phyloP scores from a whole-genome alignment of 495 filamentous ascomycete species.

The Aspergillus coremiiformis region DNA sequence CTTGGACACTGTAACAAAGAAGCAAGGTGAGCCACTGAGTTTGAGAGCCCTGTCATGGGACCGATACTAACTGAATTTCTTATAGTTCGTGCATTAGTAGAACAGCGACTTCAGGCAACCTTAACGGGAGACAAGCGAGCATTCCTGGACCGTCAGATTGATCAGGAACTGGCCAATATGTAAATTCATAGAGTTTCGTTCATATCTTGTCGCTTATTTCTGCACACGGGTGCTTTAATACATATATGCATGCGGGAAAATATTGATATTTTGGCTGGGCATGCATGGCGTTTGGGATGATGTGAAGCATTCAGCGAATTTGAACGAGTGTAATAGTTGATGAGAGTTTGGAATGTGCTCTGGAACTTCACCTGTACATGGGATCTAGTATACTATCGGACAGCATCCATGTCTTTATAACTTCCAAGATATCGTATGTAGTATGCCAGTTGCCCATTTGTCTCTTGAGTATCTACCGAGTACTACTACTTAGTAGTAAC shows the following conservation, averaged over 20 bases:
- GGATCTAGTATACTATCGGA: neutral
- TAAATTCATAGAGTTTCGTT: conserved; percentile 51
- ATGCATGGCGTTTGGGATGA: conserved; percentile 26
- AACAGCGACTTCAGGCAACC: conserved; percentile 85
- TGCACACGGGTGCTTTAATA: neutral
- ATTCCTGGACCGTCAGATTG: conserved; percentile 87
- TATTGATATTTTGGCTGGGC: conserved; percentile 16
- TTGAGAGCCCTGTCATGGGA: neutral
- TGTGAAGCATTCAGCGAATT: conserved; percentile 22
- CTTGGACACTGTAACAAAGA: conserved; percentile 94
- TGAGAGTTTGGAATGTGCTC: neutral
- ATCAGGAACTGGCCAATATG: conserved; percentile 91
- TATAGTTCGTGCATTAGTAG: conserved; percentile 73
- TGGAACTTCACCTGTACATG: neutral
- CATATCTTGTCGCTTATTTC: conserved; percentile 3
- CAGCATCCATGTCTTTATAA: neutral
- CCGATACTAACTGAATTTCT: conserved; percentile 15
- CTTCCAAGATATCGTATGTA: no score
- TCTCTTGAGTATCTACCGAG: no score
- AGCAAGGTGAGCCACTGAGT: conserved; percentile 55
- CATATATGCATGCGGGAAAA: neutral
- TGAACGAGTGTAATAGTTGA: conserved; percentile 7
- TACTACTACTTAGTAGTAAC: no score
- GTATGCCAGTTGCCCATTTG: no score
- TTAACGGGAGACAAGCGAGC: conserved; percentile 70